These are phyloP conservation scores for Pleoardoris graminearum DNA, from an alignment of 2,329 filamentous ascomycete genomes.

Conservation along the genomic window DNA sequence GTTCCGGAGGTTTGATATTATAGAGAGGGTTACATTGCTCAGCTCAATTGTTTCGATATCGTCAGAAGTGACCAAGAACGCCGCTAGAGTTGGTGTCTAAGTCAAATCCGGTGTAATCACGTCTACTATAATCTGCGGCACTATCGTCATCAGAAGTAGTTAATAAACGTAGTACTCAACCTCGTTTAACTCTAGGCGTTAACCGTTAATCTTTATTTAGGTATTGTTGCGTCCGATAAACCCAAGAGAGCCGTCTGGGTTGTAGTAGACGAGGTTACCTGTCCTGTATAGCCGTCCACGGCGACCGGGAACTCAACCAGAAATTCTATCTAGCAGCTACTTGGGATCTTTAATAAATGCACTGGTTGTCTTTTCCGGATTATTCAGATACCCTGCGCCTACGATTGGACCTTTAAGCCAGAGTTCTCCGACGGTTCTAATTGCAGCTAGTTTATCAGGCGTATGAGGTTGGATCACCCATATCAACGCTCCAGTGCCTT, in stretches of 20 bases:
- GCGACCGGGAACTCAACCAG: not conserved
- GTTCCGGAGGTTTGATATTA: too few species aligned
- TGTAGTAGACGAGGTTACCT: not conserved
- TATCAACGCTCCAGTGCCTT: not conserved
- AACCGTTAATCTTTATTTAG: not conserved
- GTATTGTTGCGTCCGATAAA: not conserved
- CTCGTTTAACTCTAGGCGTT: not conserved
- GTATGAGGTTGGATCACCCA: not conserved
- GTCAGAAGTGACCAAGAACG: too few species aligned
- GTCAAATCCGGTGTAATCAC: too few species aligned
- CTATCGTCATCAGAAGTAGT: too few species aligned
- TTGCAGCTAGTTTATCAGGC: not conserved
- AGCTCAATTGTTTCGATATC: too few species aligned
- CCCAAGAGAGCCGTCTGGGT: not conserved
- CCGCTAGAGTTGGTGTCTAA: too few species aligned
- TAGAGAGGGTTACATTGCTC: too few species aligned
- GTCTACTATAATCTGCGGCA: too few species aligned
- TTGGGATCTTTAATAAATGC: not conserved
- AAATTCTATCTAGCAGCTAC: not conserved
- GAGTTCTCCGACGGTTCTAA: not conserved
- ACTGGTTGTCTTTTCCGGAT: not conserved
- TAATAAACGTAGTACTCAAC: not conserved
- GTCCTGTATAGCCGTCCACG: not conserved
- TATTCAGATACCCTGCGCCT: conserved; percentile 40
- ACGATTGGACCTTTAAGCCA: not conserved